Base-by-base conservation (phyloP, 2,329 filamentous ascomycete species). In the Talaromyces sp. region DNA sequence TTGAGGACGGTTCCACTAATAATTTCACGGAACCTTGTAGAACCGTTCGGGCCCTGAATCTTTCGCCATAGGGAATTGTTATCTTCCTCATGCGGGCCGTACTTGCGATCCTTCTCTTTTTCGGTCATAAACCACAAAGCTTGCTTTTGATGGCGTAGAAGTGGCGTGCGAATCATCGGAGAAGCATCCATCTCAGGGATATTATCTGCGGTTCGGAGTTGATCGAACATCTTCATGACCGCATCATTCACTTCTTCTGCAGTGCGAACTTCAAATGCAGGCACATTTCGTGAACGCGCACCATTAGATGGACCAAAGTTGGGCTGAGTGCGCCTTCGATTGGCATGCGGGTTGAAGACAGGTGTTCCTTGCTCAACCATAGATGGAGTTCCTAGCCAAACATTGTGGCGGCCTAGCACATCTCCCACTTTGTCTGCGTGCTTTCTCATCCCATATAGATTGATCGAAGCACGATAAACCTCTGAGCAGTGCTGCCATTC, bases 131-230 rank as follows among this genome's bases (percentile, higher is more conserved):
- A 98, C 71, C 87, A 86, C 0, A 98, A 82, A 0, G 89, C 93
- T 75, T 97, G 92, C 73, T 91, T 95, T 73, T 98, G 93, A 75
- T 98, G 93, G 61, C 83, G 82, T 49, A 97, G 85, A 19, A 98
- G 78, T 29, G 85, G 81, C 0, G 88, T 92, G 59, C 82, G 81
- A 58, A 95, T 82, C 7, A 78, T 74, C 2, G 77, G 64, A 58
- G 85, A 81, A 0, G 90, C 83, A 4, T 93, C 86, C 77, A 88
- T 86, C 65, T 88, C 84, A 0, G 89, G 89, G 7, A 98, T 78
- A 62, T 91, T 86, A 59, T 96, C 89, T 10, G 83, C 86, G 67
- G 87, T 87, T 27, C 87, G 84, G 43, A 97, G 84, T 8, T 88
- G 89, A 76, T 97, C 92, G 68, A 99, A 96, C 71, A 98, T 90